Base-by-base conservation (phyloP, 805 yeast species). In the Wickerhamomyces subpelliculosus region DNA sequence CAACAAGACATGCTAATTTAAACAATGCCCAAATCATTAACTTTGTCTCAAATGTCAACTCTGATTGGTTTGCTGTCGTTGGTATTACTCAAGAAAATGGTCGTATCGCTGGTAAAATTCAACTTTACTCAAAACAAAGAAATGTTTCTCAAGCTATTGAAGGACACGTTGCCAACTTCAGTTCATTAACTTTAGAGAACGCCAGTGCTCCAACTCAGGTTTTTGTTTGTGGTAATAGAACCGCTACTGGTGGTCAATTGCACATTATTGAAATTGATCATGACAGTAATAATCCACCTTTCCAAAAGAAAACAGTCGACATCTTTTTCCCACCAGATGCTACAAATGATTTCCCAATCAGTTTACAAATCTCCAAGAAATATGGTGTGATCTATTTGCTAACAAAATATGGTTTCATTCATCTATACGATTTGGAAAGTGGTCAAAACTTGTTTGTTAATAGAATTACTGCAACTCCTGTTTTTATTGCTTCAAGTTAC, bases 311-410 rank as follows among this genome's bases (percentile, higher is more conserved):
- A 62, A 77, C 85, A 33, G 93, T 85, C 35, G 97, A 90, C 53
- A 80, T 93, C 44, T 93, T 84, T 65, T 88, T 90, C 75, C 98
- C 98, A 26, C 89, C 95, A 21, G 98, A 94, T 66, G 95, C 96
- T 34, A 72, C 84, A 29, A 84, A 84, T 60, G 99, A 93, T 65
- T 93, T 93, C 80, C 99, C 99, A 43, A 88, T 93, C 48, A 76
- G 95, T 37, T 75, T 89, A 45, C 93, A 87, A 60, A 78, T 90
- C 32, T 80, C 96, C 20, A 75, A 84, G 64, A 74, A 75, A 57
- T 93, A 80, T 54, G 97, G 97, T 48, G 76, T 93, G 43, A 71
- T 84, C 45, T 93, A 88, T 62, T 72, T 93, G 49, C 73, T 93
- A 59, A 93, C 98, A 44, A 94, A 94, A 67, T 84, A 84, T 57